Conservation (phyloP, 345 rosid species). For the Citrus medica region DNA sequence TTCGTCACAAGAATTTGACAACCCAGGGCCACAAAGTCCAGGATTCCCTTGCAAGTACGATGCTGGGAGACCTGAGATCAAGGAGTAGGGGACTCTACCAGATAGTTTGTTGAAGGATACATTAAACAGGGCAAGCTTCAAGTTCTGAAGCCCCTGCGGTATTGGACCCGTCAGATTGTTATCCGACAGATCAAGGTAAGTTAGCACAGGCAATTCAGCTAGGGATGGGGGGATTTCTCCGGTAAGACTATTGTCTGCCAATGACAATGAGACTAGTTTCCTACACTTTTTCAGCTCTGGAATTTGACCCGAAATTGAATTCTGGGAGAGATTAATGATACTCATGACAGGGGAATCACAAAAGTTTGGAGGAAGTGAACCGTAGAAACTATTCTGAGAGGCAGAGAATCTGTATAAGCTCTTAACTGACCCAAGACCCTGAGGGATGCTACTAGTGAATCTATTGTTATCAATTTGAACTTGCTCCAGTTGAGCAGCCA, state of each 20-base stretch:
- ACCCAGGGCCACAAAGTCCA: constrained; percentile 80
- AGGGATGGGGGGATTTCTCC: constrained; percentile 74
- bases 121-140: constrained; percentile 92
- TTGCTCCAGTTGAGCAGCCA: constrained; percentile 78
- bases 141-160: constrained; percentile 68
- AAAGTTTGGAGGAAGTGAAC: constrained; percentile 68
- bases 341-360: constrained; percentile 94
- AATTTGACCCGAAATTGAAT: constrained; percentile 64
- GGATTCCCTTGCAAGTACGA: constrained; percentile 86
- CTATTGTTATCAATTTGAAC: constrained; percentile 86
- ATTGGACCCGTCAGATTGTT: constrained; percentile 80
- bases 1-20: constrained; percentile 58
- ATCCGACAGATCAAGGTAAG: constrained; percentile 86
- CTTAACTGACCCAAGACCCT: constrained; percentile 73
- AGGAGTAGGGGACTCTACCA: constrained; percentile 64
- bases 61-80: constrained; percentile 87
- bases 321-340: constrained; percentile 76
- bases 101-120: constrained; percentile 76
- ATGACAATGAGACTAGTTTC: constrained; percentile 78
- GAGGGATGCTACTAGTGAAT: constrained; percentile 63
- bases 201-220: constrained; percentile 75
- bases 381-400: constrained; percentile 60
- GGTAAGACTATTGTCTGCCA: constrained; percentile 60
- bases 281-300: constrained; percentile 80
- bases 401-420: constrained; percentile 86